Percentiles rank a stretch among this genome's conserved stretches.
These are phyloP conservation scores for Dipodascopsis uninucleata DNA, from an alignment of 805 yeast genomes.

Conservation along the genomic window DNA sequence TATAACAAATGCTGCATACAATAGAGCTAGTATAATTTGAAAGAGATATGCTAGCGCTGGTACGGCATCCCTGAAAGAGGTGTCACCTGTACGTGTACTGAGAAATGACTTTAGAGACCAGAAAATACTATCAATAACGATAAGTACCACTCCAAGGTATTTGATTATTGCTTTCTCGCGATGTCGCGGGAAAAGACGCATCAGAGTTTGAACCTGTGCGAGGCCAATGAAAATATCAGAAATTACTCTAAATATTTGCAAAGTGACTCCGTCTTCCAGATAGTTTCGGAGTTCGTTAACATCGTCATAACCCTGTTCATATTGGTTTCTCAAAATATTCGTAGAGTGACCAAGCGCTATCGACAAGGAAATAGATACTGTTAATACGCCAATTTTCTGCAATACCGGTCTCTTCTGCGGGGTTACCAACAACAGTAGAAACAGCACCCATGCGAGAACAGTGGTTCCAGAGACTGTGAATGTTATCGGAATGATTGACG, in stretches of 20 bases:
- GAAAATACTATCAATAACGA: conserved; percentile 34
- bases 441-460: conserved; percentile 64
- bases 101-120: conserved; percentile 29
- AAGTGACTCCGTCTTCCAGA: conserved; percentile 41
- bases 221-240: conserved; percentile 46
- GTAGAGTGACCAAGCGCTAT: conserved; percentile 49
- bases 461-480: conserved; percentile 35
- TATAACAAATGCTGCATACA: conserved; percentile 38
- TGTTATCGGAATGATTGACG: conserved; percentile 35
- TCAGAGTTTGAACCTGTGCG: conserved; percentile 54
- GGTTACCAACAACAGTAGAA: conserved; percentile 52
- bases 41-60: conserved; percentile 36
- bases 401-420: conserved; percentile 56
- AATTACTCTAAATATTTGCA: conserved; percentile 42
- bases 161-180: conserved; percentile 36
- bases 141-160: conserved; percentile 36
- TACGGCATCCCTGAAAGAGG: conserved; percentile 35
- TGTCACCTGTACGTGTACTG: conserved; percentile 26
- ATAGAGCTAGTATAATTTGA: conserved; percentile 35
- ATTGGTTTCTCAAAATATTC: conserved; percentile 48
- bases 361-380: conserved; percentile 54
- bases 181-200: conserved; percentile 40
- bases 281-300: conserved; percentile 40
- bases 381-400: conserved; percentile 55
- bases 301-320: conserved; percentile 52